Evolutionary conservation across 2,329 filamentous ascomycete species (phyloP).

Genomic region (Aspergillus clavatus): DNA sequence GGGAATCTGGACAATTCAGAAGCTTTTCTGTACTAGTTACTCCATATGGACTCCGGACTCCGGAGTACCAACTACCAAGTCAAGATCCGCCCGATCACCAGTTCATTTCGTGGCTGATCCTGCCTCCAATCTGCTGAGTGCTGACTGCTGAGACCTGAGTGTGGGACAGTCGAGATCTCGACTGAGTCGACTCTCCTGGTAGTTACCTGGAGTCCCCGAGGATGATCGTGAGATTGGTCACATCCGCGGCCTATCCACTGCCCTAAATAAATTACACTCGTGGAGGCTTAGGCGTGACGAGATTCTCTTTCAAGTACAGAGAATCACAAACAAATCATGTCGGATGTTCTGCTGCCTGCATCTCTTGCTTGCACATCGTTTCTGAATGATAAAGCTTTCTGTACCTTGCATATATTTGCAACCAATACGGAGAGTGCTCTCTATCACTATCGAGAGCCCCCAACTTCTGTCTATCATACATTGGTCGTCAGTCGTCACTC

Average conservation of each 20-base stretch:
- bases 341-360: background rate
- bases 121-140: too few relatives aligned
- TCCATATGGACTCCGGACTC: constrained; percentile 1
- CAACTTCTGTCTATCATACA: too few relatives aligned
- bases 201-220: too few relatives aligned
- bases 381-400: background rate
- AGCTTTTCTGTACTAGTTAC: background rate
- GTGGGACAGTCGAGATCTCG: background rate
- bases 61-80: too few relatives aligned
- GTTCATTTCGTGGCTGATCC: constrained; percentile 5
- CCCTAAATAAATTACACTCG: background rate
- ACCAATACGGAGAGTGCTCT: background rate
- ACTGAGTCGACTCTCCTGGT: background rate
- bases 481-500: too few relatives aligned
- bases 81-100: constrained; percentile 9
- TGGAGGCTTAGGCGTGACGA: background rate
- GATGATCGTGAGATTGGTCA: background rate
- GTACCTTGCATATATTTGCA: constrained; percentile 1
- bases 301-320: background rate
- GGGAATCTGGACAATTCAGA: background rate
- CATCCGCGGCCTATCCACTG: background rate
- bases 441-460: background rate
- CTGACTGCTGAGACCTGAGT: background rate
- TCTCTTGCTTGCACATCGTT: background rate
- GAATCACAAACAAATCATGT: background rate